Evolutionary conservation across 495 filamentous ascomycete genomes (phyloP).

Genomic region (Penicillium ochrochloron): DNA sequence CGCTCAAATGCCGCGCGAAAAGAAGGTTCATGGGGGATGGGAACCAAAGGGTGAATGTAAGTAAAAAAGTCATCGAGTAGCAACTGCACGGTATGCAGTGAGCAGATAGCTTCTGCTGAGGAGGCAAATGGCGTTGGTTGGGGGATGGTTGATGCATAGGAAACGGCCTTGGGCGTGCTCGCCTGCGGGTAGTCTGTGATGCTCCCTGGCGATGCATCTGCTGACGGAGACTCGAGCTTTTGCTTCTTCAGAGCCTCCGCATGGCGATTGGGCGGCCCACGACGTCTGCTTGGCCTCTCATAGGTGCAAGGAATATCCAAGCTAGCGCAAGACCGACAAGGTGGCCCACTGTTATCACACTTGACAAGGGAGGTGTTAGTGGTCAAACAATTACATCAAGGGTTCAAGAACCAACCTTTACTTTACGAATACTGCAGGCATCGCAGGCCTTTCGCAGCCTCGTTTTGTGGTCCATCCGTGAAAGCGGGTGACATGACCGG

Average conservation of each 20-base stretch:
- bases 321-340: constrained; percentile 77
- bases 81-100: constrained; percentile 63
- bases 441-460: constrained; percentile 81
- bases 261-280: constrained; percentile 85
- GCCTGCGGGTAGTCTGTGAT: constrained; percentile 31
- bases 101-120: constrained; percentile 76
- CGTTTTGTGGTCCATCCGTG: constrained; percentile 48
- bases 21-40: constrained; percentile 84
- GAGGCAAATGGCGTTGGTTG: constrained; percentile 36
- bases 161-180: constrained; percentile 29
- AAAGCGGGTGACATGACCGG: constrained; percentile 30
- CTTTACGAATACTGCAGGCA: constrained; percentile 82
- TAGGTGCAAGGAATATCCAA: constrained; percentile 87
- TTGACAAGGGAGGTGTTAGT: constrained; percentile 34
- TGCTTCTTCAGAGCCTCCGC: constrained; percentile 80
- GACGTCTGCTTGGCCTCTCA: constrained; percentile 73
- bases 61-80: constrained; percentile 89
- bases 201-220: constrained; percentile 33
- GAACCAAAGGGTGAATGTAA: constrained; percentile 85
- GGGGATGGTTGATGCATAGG: constrained; percentile 15
- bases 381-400: background rate
- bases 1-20: constrained; percentile 72
- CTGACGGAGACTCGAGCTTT: constrained; percentile 50
- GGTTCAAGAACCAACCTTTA: constrained; percentile 64
- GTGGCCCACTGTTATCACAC: constrained; percentile 81